phyloP scores from a whole-genome alignment of 768 basidiomycete genomes.

The Termitomyces sp. region DNA sequence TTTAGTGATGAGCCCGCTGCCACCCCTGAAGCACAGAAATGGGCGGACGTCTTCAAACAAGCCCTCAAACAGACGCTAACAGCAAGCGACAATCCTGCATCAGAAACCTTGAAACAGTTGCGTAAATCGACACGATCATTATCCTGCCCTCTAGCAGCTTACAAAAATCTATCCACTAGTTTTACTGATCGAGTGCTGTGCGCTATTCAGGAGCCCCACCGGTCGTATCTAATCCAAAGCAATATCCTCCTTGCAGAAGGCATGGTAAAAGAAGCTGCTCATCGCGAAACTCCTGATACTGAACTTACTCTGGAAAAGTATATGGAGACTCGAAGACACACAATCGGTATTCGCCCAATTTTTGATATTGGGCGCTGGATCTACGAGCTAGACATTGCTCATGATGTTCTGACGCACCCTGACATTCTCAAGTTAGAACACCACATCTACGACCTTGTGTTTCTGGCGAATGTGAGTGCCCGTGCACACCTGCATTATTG shows the following conservation, averaged over 20 bases:
- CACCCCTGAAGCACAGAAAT: slow-evolving; percentile 1
- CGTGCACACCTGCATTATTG: no score
- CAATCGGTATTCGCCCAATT: no score
- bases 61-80: slow-evolving; percentile 1
- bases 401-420: no score
- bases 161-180: neutral
- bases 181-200: neutral
- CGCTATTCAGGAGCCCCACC: neutral
- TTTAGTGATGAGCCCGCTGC: slow-evolving; percentile 5
- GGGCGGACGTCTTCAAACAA: slow-evolving; percentile 6
- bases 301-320: neutral
- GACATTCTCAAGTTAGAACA: no score
- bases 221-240: neutral
- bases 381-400: no score
- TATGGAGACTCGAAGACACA: no score
- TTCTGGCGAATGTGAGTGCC: neutral
- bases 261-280: slow-evolving; percentile 5
- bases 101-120: slow-evolving; percentile 3
- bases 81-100: neutral
- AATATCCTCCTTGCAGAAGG: slow-evolving; percentile 7
- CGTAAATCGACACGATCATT: neutral
- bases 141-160: neutral
- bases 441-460: neutral
- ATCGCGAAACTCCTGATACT: slow-evolving; percentile 4
- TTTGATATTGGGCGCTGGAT: no score